Base-by-base conservation (phyloP, 2,329 filamentous ascomycete genomes). In the Chaetomium sp. region DNA sequence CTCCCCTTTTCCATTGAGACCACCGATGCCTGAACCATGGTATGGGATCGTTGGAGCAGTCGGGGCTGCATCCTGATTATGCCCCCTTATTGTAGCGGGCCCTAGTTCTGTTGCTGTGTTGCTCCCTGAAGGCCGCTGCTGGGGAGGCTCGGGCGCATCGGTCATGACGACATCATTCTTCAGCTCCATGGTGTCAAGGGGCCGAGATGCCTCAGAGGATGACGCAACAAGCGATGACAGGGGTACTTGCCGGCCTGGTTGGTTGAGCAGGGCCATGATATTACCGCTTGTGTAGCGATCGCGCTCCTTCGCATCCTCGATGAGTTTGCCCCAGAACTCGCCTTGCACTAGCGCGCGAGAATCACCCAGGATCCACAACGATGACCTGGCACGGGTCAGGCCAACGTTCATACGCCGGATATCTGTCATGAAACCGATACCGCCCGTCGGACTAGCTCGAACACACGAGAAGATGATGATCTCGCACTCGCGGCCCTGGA, bases 351-450 rank as follows among this genome's bases (percentile, higher is more conserved):
- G 83, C 38, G 93, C 92, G 64, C 90, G 85, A 0, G 95, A 95
- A 77, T 98, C 96, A 70, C 95, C 95, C 29, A 99, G 84, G 64
- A 99, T 94, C 91, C 94, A 99, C 10, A 99, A 84, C 38, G 94
- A 97, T 10, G 92, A 97, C 77, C 97, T 97, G 5, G 95, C 96
- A 82, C 95, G 90, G 25, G 95, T 99, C 66, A 99, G 83, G 80
- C 95, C 95, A 73, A 99, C 95, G 77, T 99, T 99, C 96, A 99
- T 98, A 83, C 95, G 94, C 65, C 95, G 88, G 74, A 99, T 97
- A 76, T 99, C 95, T 62, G 92, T 91, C 85, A 99, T 90, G 86
- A 99, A 99, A 83, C 95, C 95, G 74, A 99, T 97, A 72, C 94
- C 93, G n/a, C 91, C 90, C 8, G 90, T 91, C n/a, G 91, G 87